A percentile compares a stretch with the other conserved stretches of the same genome.
Evolutionary conservation across 805 yeast genomes (phyloP).

Genomic region (Dipodascopsis tothii): DNA sequence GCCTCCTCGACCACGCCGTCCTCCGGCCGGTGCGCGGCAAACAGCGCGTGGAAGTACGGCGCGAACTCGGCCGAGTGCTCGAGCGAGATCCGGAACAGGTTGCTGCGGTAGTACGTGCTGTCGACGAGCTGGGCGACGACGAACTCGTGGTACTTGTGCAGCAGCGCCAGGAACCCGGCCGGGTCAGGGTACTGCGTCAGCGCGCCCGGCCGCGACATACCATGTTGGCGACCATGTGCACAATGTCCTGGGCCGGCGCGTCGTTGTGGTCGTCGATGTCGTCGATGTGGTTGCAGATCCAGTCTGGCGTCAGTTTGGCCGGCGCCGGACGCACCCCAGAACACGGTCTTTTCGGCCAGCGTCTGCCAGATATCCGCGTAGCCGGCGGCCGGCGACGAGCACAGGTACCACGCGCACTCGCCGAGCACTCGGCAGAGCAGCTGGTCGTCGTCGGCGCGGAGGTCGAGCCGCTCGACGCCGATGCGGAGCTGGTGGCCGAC

Average conservation of each 20-base stretch:
- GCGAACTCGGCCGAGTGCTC: background rate
- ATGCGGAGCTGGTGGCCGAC: too few relatives aligned
- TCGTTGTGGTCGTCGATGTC: background rate
- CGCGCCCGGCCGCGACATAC: background rate
- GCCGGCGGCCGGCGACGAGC: constrained; percentile 6
- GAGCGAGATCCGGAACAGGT: constrained; percentile 6
- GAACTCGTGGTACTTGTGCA: constrained; percentile 8
- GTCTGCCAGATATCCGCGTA: constrained; percentile 6
- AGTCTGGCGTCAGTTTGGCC: constrained; percentile 2
- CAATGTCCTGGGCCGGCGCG: background rate
- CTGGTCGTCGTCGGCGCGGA: background rate
- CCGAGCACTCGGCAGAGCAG: constrained; percentile 16
- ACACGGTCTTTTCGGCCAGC: constrained; percentile 8
- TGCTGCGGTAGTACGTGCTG: constrained; percentile 8
- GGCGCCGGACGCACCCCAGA: constrained; percentile 13
- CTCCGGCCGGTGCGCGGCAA: background rate
- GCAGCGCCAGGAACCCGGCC: constrained; percentile 1
- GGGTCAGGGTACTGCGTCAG: background rate
- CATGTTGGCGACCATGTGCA: background rate
- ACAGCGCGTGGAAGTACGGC: background rate
- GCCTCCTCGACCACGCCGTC: background rate
- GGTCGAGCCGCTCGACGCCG: background rate
- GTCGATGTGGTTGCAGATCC: constrained; percentile 9
- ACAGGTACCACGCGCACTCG: constrained; percentile 13
- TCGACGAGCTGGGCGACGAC: constrained; percentile 9